Percentiles rank a stretch among this genome's conserved stretches.
Evolutionary conservation across 1,284 basidiomycete genomes (phyloP).

Genomic region (Tylopilus sp.): DNA sequence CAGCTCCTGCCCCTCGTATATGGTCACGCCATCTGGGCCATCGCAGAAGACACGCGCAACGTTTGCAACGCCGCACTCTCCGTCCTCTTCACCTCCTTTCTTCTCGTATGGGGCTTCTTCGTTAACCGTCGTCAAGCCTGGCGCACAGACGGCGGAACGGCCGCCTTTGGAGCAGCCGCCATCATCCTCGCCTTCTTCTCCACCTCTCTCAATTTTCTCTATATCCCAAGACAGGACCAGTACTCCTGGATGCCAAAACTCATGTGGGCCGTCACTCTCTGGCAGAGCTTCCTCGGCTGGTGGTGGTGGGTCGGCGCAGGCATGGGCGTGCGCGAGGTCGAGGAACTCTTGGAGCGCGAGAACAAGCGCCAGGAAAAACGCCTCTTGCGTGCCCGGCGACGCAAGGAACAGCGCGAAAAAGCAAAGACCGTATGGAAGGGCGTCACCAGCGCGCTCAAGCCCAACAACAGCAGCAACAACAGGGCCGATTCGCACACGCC

Average conservation of each 20-base stretch:
- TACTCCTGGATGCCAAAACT: slow-evolving; percentile 84
- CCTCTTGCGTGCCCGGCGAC: slow-evolving; percentile 38
- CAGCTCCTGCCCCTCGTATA: slow-evolving; percentile 75
- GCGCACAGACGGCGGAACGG: slow-evolving; percentile 94
- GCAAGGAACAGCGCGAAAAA: slow-evolving; percentile 44
- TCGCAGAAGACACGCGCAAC: slow-evolving; percentile 83
- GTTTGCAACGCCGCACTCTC: slow-evolving; percentile 95
- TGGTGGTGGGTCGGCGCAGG: slow-evolving; percentile 99
- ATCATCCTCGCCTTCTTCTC: slow-evolving; percentile 74
- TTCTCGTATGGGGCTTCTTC: slow-evolving; percentile 91
- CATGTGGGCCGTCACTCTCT: slow-evolving; percentile 84
- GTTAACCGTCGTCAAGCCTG: slow-evolving; percentile 91
- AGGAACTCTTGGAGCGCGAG: slow-evolving; percentile 56
- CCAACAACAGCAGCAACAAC: neutral
- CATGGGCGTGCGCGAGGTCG: slow-evolving; percentile 61
- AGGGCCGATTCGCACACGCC: slow-evolving; percentile 2
- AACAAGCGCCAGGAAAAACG: slow-evolving; percentile 55
- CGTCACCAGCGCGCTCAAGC: slow-evolving; percentile 44
- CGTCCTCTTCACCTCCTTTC: slow-evolving; percentile 85
- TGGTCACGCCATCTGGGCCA: slow-evolving; percentile 42
- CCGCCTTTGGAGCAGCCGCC: slow-evolving; percentile 85
- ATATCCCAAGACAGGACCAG: slow-evolving; percentile 76
- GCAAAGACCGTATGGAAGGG: slow-evolving; percentile 53
- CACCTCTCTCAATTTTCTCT: slow-evolving; percentile 82
- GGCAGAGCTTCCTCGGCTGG: slow-evolving; percentile 91